phyloP scores from a whole-genome alignment of 2,329 filamentous ascomycete genomes.

The Meredithiella fracta region DNA sequence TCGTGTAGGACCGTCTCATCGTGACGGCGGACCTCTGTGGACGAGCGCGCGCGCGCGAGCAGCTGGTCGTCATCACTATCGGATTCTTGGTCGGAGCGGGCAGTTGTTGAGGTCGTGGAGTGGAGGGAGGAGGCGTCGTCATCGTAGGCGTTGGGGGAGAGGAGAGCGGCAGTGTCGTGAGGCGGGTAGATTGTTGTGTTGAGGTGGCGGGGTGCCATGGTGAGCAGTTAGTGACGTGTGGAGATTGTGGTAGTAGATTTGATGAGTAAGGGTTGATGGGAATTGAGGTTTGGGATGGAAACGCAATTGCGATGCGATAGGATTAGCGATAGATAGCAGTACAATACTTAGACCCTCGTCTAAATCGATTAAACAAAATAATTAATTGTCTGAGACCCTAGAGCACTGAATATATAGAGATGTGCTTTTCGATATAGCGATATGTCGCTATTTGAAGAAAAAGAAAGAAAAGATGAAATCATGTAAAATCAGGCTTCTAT shows the following conservation, averaged over 20 bases:
- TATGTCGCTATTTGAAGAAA: neutral
- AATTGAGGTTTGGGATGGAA: no score
- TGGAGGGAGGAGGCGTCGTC: slow-evolving; percentile 52
- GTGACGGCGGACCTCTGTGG: slow-evolving; percentile 50
- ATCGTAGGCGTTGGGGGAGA: slow-evolving; percentile 49
- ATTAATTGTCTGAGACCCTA: no score
- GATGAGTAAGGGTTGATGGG: no score
- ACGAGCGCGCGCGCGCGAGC: slow-evolving; percentile 47
- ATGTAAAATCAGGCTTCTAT: neutral
- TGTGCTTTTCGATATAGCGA: neutral
- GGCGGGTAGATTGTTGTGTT: neutral
- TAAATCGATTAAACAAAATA: no score
- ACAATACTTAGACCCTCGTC: no score
- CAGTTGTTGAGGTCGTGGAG: no score
- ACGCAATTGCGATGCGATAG: no score
- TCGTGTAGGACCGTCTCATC: slow-evolving; percentile 57
- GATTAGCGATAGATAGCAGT: no score
- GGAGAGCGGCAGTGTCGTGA: slow-evolving; percentile 23
- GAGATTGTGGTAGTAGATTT: no score
- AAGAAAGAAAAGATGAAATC: neutral
- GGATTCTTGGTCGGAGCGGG: slow-evolving; percentile 54
- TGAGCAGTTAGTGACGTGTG: no score
- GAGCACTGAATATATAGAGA: no score
- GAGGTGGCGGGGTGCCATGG: neutral
- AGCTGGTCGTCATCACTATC: slow-evolving; percentile 63